These are phyloP conservation scores for Orobanche coerulescens DNA, from an alignment of 257 asterid genomes.

Conservation along the genomic window DNA sequence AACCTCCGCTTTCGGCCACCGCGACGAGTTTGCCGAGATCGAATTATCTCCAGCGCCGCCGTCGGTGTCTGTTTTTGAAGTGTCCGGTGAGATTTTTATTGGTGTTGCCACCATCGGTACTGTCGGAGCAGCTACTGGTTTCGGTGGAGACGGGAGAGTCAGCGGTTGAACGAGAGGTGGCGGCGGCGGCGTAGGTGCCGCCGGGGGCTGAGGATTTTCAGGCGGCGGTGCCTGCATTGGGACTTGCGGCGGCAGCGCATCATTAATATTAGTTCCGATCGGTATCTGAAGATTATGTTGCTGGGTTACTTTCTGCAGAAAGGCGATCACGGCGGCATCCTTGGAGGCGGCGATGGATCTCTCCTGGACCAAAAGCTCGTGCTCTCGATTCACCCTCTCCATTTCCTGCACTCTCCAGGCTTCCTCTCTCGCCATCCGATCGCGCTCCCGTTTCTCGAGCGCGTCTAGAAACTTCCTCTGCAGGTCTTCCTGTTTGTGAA, in stretches of 20 bases:
- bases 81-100: constrained; percentile 17
- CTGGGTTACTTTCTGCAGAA: constrained; percentile 53
- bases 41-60: constrained; percentile 38
- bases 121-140: neutral
- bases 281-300: constrained; percentile 43
- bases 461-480: constrained; percentile 59
- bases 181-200: neutral
- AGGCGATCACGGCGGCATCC: constrained; percentile 67
- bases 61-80: constrained; percentile 21
- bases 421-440: constrained; percentile 60
- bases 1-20: constrained; percentile 91
- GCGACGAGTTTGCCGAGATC: constrained; percentile 46
- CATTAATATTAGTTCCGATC: neutral
- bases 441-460: constrained; percentile 64
- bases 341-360: constrained; percentile 62
- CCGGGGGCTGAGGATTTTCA: constrained; percentile 3
- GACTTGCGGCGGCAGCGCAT: constrained; percentile 12
- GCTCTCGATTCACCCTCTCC: constrained; percentile 64
- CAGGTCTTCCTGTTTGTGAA: constrained; percentile 64
- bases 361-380: constrained; percentile 62
- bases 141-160: neutral
- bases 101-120: neutral
- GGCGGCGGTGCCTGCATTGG: constrained; percentile 18
- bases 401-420: constrained; percentile 68
- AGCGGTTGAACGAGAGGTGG: neutral